Evolutionary conservation across 331 rosid genomes (phyloP).

Genomic region (Quercus phellos): DNA sequence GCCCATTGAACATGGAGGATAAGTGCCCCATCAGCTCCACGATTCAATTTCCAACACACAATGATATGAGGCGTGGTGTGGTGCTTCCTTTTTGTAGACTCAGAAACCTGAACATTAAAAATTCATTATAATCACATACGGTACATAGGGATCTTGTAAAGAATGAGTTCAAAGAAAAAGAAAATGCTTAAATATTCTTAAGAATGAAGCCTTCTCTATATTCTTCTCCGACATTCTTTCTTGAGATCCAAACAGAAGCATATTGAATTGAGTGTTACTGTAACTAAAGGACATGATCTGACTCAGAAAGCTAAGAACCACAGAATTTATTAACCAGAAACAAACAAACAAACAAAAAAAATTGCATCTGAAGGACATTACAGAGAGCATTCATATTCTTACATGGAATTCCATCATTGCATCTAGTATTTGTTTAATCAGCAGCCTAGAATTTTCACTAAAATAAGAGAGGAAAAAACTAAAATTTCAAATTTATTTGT

Average conservation of each 20-base stretch:
- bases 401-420: constrained; percentile 36
- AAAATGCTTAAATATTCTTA: constrained; percentile 19
- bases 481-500: neutral
- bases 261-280: constrained; percentile 33
- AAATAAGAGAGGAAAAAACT: neutral
- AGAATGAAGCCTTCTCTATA: neutral
- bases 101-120: constrained; percentile 34
- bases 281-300: constrained; percentile 54
- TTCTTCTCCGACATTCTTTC: constrained; percentile 23
- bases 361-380: constrained; percentile 21
- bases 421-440: constrained; percentile 1
- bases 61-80: neutral
- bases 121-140: constrained; percentile 1
- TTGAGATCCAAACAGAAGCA: constrained; percentile 28
- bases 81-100: constrained; percentile 2
- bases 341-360: neutral
- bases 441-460: neutral
- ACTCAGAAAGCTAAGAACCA: constrained; percentile 62
- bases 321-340: constrained; percentile 24
- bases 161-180: constrained; percentile 29
- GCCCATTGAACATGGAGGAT: constrained; percentile 76
- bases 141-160: constrained; percentile 1
- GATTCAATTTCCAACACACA: constrained; percentile 12
- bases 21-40: constrained; percentile 64
- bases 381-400: constrained; percentile 33